Evolutionary conservation across 306 rosid species (phyloP).

Genomic region (Dalbergia cultrata): DNA sequence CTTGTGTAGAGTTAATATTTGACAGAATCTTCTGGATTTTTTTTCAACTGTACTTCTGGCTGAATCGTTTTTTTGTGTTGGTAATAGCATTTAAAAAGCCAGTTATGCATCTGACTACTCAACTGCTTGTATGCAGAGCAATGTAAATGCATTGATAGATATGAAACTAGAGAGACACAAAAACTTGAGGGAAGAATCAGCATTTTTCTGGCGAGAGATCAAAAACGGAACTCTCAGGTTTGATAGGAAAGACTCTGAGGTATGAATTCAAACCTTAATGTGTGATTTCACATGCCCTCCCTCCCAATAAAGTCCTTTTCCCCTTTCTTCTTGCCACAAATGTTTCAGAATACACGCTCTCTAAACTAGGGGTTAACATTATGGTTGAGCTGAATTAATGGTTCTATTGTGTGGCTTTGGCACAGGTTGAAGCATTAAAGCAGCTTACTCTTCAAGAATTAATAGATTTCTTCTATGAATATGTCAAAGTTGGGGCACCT

Average conservation of each 20-base stretch:
- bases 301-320: conserved; percentile 39
- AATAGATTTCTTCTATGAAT: conserved; percentile 78
- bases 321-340: background rate
- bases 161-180: conserved; percentile 93
- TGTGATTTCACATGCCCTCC: background rate
- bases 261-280: conserved; percentile 47
- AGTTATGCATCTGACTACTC: conserved; percentile 34
- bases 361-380: background rate
- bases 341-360: background rate
- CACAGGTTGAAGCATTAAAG: conserved; percentile 85
- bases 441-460: conserved; percentile 73
- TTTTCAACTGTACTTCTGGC: background rate
- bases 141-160: conserved; percentile 88
- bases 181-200: conserved; percentile 88
- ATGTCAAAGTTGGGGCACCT: conserved; percentile 80
- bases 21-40: background rate
- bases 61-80: background rate
- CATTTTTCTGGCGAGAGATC: conserved; percentile 91
- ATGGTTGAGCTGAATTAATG: conserved; percentile 8
- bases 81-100: background rate
- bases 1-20: background rate
- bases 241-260: conserved; percentile 88
- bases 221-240: conserved; percentile 82
- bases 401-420: conserved; percentile 41
- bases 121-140: conserved; percentile 69